Evolutionary conservation across 345 rosid genomes (phyloP).

Genomic region (Pseudoturritis turrita): DNA sequence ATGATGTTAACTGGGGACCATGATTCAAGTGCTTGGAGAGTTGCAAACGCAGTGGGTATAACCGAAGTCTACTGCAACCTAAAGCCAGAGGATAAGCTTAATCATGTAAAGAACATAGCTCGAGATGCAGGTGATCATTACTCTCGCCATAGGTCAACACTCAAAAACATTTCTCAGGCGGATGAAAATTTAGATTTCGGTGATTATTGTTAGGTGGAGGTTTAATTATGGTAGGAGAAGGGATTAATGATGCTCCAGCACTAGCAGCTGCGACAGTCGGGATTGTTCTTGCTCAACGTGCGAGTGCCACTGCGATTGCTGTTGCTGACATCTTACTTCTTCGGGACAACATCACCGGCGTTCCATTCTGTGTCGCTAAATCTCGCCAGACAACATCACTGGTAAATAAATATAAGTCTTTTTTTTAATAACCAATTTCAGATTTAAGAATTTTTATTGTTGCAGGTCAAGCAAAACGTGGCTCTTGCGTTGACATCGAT

Average conservation of each 20-base stretch:
- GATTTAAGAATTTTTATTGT: neutral
- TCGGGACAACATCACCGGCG: slow-evolving; percentile 68
- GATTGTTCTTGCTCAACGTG: slow-evolving; percentile 93
- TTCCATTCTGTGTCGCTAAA: slow-evolving; percentile 88
- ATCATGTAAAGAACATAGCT: slow-evolving; percentile 67
- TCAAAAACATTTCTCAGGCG: neutral
- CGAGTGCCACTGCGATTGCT: slow-evolving; percentile 93
- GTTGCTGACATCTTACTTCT: slow-evolving; percentile 88
- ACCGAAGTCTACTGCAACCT: slow-evolving; percentile 72
- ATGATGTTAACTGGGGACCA: slow-evolving; percentile 98
- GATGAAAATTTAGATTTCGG: neutral
- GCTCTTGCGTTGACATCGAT: slow-evolving; percentile 77
- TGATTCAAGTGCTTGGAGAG: slow-evolving; percentile 91
- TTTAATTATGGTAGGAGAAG: slow-evolving; percentile 95
- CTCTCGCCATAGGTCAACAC: neutral
- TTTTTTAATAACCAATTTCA: neutral
- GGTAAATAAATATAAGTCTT: slow-evolving; percentile 26
- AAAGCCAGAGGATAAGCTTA: slow-evolving; percentile 92
- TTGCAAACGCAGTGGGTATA: slow-evolving; percentile 85
- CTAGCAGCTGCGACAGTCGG: slow-evolving; percentile 97
- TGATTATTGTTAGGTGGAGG: slow-evolving; percentile 71
- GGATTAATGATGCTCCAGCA: slow-evolving; percentile 97
- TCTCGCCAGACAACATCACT: slow-evolving; percentile 80
- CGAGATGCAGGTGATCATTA: slow-evolving; percentile 62
- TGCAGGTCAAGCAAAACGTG: slow-evolving; percentile 91